phyloP scores from a whole-genome alignment of 1,139 yeast genomes.

The Komagataea norvegica region DNA sequence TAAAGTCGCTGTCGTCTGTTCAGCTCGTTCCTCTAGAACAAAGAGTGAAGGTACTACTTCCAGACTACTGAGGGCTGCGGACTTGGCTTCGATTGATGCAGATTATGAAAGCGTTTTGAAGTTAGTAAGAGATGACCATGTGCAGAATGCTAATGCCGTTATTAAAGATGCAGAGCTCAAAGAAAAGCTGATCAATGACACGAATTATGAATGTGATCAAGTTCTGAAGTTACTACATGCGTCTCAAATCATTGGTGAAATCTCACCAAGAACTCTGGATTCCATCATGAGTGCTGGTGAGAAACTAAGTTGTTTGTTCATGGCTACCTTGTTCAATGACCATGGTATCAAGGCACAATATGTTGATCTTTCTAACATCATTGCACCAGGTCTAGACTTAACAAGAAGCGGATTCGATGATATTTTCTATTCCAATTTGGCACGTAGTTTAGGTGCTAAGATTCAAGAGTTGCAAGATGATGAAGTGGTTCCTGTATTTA shows the following conservation, averaged over 20 bases:
- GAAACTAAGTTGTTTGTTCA: conserved; percentile 81
- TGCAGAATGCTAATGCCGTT: conserved; percentile 58
- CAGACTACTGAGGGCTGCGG: conserved; percentile 74
- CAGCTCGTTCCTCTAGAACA: conserved; percentile 88
- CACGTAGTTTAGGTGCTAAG: conserved; percentile 53
- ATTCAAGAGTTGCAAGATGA: conserved; percentile 42
- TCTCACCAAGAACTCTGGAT: conserved; percentile 83
- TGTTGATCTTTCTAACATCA: conserved; percentile 71
- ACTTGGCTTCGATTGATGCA: conserved; percentile 50
- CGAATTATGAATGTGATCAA: conserved; percentile 59
- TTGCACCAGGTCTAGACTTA: conserved; percentile 55
- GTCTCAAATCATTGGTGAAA: conserved; percentile 86
- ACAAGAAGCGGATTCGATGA: conserved; percentile 55
- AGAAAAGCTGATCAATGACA: conserved; percentile 47
- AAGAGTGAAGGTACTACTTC: conserved; percentile 96
- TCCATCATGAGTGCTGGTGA: conserved; percentile 92
- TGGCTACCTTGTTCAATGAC: conserved; percentile 81
- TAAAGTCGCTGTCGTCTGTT: conserved; percentile 92
- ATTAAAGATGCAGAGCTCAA: conserved; percentile 45
- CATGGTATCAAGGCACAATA: conserved; percentile 72
- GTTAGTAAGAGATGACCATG: conserved; percentile 71
- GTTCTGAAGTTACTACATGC: conserved; percentile 75
- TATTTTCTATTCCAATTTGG: conserved; percentile 59
- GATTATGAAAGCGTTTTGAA: conserved; percentile 52
- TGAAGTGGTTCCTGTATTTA: conserved; percentile 71